Evolutionary conservation across 1,139 yeast genomes (phyloP).

Genomic region (Yamadazyma buinensis): DNA sequence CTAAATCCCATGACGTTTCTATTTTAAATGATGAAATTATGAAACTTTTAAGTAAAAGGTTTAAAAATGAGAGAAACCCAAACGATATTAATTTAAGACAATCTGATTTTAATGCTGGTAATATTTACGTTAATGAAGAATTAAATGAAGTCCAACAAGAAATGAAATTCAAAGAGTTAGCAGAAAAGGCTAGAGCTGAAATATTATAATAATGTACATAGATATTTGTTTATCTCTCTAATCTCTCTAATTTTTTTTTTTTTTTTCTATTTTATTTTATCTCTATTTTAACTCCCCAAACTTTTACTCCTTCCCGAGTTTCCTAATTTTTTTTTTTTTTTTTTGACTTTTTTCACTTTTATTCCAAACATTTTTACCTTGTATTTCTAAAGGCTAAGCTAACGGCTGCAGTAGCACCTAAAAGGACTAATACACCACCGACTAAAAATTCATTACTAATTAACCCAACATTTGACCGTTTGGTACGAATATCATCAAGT

Average conservation of each 20-base stretch:
- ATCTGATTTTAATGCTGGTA: constrained; percentile 36
- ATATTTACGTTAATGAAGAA: constrained; percentile 52
- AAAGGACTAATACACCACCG: constrained; percentile 59
- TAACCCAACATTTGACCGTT: constrained; percentile 44
- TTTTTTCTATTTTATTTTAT: no score
- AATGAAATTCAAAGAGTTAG: constrained; percentile 25
- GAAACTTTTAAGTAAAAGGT: constrained; percentile 44
- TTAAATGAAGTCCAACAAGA: constrained; percentile 28
- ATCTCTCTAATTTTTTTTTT: no score
- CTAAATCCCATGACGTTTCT: constrained; percentile 45
- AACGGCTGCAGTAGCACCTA: constrained; percentile 58
- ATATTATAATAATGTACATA: constrained; percentile 10
- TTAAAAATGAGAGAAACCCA: constrained; percentile 64
- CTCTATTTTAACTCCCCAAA: no score
- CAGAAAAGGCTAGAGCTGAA: constrained; percentile 27
- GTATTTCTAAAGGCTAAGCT: constrained; percentile 47
- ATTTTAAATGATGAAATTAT: constrained; percentile 44
- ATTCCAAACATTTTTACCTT: no score
- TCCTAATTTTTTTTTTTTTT: no score
- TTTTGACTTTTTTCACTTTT: no score
- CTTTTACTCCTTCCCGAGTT: no score
- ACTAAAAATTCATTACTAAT: constrained; percentile 56
- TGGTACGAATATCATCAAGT: constrained; percentile 17
- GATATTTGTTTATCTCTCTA: no score
- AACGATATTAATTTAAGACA: constrained; percentile 53